Base-by-base conservation (phyloP, 129 eudicot species). In the Lonicera japonica region DNA sequence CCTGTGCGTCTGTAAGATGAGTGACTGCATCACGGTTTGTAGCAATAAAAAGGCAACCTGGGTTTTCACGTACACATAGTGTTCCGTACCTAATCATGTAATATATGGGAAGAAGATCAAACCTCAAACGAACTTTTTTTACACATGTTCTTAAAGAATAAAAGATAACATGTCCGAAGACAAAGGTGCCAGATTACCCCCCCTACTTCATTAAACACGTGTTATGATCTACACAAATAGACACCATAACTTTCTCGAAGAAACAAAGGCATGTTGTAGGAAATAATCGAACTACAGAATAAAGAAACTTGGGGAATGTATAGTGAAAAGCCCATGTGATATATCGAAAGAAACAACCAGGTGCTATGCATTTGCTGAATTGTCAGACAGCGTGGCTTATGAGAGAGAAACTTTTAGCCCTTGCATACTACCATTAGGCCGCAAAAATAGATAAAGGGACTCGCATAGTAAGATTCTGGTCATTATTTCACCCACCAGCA, bases 11-110 rank as follows among this genome's bases (percentile, higher is more conserved):
- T 39, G 99, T 92, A 59, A 92, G 91, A 74, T 92, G 96, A 78
- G 96, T 88, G 12, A 88, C 96, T 66, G 99, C 96, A 70, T 92
- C 99, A 67, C 99, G 89, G 66, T 92, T 92, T 48, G 99, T 92
- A 38, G 99, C 99, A 58, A 92, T 87, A 69, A 92, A 92, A 63
- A 92, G 95, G 66, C 99, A 92, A 52, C 96, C 99, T 23, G 99
- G 99, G 70, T 92, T 92, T 78, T 92, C 96, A 52, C 99, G 99
- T 56, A 92, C 75, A 70, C 99, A 92, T 64, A 92, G 81, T 25
- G 99, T 92, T 63, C 96, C 99, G 13, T 92, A 92, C 81, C 98
- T 92, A 38, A 38, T 38, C 6, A 38, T 10, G 10, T 38, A 38
- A 43, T 43, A 43, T 43, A 43, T 43, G 43, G 10, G 2, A 43